phyloP scores from a whole-genome alignment of 2,329 filamentous ascomycete species.

The Gaeumannomyces tritici region DNA sequence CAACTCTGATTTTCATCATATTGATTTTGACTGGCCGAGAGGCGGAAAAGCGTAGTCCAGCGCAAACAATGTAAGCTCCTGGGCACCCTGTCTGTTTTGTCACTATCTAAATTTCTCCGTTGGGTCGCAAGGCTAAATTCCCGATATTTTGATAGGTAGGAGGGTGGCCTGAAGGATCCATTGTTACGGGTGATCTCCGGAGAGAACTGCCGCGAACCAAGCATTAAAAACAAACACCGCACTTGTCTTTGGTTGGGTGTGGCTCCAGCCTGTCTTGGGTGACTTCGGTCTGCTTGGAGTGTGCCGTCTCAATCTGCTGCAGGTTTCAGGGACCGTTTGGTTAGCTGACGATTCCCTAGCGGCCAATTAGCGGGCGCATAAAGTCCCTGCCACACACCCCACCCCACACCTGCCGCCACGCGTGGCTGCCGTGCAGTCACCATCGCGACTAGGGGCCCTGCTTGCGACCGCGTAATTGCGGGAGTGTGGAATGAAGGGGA shows the following conservation, averaged over 20 bases:
- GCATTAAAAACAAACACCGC: conserved; percentile 7
- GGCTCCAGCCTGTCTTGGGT: background rate
- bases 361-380: background rate
- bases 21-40: too few species aligned
- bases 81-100: too few species aligned
- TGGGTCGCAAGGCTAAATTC: background rate
- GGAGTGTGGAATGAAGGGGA: background rate
- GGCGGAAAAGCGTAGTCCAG: too few species aligned
- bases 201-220: background rate
- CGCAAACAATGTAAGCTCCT: too few species aligned
- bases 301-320: background rate
- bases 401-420: background rate
- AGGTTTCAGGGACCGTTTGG: conserved; percentile 3
- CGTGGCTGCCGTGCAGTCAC: conserved; percentile 19
- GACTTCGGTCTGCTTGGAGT: too few species aligned
- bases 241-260: background rate
- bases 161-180: background rate
- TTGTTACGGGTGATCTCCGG: background rate
- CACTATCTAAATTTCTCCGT: background rate
- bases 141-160: background rate
- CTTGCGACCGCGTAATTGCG: background rate
- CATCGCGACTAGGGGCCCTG: conserved; percentile 21
- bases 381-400: background rate
- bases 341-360: background rate
- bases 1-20: too few species aligned